phyloP scores from a whole-genome alignment of 164 flowering plant genomes.

The Nelumbo lutea region DNA sequence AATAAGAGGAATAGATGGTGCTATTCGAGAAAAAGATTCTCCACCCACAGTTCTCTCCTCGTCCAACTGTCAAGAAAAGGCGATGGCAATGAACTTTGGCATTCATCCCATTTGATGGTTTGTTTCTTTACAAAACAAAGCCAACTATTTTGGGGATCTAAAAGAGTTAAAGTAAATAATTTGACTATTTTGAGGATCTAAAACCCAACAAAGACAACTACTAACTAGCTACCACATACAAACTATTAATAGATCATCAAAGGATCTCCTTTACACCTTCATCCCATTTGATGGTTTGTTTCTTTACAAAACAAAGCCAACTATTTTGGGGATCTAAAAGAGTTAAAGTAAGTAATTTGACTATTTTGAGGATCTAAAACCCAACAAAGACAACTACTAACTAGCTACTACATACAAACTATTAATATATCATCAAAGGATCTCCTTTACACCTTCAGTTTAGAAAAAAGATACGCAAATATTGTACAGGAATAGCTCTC shows the following conservation, averaged over 20 bases:
- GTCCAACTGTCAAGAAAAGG: conserved; percentile 41
- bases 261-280: not conserved
- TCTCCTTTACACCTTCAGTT: not conserved
- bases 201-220: not conserved
- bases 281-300: no score
- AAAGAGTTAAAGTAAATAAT: no score
- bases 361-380: no score
- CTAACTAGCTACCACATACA: not conserved
- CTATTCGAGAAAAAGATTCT: conserved; percentile 88
- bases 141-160: no score
- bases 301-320: no score
- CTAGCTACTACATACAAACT: not conserved
- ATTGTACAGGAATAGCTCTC: not conserved
- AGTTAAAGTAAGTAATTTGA: no score
- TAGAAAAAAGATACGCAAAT: not conserved
- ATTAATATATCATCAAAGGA: not conserved
- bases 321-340: no score
- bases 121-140: no score
- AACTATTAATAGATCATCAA: no score
- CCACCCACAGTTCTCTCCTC: conserved; percentile 62
- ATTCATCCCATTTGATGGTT: no score
- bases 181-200: no score
- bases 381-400: not conserved
- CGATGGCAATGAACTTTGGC: no score
- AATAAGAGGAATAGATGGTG: conserved; percentile 82